A percentile compares a stretch with the other conserved stretches of the same genome.
Conservation (phyloP, 2,329 filamentous ascomycete genomes). For the Alternaria brassicae region DNA sequence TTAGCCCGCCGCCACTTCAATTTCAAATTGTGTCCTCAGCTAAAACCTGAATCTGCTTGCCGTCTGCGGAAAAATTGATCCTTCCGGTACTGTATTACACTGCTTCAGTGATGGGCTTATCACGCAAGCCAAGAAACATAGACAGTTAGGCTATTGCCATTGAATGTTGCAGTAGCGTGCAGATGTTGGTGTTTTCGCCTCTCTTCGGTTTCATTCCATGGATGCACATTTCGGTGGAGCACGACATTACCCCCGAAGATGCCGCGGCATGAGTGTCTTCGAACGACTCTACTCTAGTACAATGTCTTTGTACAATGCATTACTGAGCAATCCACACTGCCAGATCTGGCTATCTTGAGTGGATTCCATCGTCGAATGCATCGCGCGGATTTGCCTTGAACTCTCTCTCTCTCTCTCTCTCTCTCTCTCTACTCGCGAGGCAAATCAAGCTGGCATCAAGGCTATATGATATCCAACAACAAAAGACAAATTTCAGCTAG, state of each 20-base stretch:
- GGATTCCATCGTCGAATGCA: neutral
- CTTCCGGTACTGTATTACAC: neutral
- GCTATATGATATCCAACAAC: neutral
- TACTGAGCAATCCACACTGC: neutral
- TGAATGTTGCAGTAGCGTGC: neutral
- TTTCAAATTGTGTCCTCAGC: neutral
- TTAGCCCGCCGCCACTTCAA: neutral
- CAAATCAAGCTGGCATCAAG: neutral
- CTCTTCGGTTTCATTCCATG: neutral
- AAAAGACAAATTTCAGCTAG: neutral
- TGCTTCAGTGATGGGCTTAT: neutral
- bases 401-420: too few species aligned
- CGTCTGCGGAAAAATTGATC: neutral
- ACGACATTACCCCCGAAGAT: conserved; percentile 7
- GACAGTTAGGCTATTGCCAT: neutral
- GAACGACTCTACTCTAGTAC: neutral
- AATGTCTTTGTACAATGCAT: conserved; percentile 2
- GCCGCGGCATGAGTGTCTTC: neutral
- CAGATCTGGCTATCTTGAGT: neutral
- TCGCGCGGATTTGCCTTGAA: neutral
- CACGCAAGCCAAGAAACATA: conserved; percentile 1
- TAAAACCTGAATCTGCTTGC: neutral
- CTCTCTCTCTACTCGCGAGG: neutral
- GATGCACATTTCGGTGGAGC: neutral
- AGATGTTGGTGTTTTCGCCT: conserved; percentile 1